A percentile compares a stretch with the other conserved stretches of the same genome.
phyloP scores from a whole-genome alignment of 75 land plant species.

The Cunninghamia lanceolata region DNA sequence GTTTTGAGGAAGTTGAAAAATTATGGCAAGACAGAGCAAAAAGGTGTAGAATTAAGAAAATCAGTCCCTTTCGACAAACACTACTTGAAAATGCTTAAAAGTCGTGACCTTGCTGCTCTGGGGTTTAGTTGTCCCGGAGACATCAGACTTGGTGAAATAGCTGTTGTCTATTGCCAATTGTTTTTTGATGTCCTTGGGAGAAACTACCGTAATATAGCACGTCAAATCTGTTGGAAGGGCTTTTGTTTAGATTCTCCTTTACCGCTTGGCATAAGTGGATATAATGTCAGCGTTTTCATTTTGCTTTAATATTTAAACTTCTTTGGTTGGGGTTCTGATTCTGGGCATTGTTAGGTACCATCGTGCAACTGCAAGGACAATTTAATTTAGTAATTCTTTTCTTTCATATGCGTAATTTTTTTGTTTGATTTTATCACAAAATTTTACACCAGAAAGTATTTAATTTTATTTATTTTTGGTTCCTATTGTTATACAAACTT shows the following conservation, averaged over 20 bases:
- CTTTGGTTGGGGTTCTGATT: not conserved
- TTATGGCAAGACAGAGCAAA: conserved; percentile 76
- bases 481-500: not conserved
- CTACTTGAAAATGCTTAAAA: not conserved
- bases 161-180: not conserved
- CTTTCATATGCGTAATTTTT: not conserved
- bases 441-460: not conserved
- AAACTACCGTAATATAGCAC: not conserved
- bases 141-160: not conserved
- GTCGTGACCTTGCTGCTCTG: not conserved
- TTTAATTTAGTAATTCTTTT: not conserved
- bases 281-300: not conserved
- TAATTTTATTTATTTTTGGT: not conserved
- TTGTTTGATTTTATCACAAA: not conserved
- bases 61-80: not conserved
- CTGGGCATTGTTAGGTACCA: not conserved
- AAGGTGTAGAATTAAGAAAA: conserved; percentile 2
- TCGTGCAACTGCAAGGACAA: not conserved
- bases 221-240: not conserved
- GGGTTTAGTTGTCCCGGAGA: not conserved
- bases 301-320: no score
- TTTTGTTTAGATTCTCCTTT: not conserved
- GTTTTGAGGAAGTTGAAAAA: conserved; percentile 83
- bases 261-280: not conserved
- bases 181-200: not conserved